Evolutionary conservation across 306 rosid species (phyloP).

Genomic region (Rosa rugosa): DNA sequence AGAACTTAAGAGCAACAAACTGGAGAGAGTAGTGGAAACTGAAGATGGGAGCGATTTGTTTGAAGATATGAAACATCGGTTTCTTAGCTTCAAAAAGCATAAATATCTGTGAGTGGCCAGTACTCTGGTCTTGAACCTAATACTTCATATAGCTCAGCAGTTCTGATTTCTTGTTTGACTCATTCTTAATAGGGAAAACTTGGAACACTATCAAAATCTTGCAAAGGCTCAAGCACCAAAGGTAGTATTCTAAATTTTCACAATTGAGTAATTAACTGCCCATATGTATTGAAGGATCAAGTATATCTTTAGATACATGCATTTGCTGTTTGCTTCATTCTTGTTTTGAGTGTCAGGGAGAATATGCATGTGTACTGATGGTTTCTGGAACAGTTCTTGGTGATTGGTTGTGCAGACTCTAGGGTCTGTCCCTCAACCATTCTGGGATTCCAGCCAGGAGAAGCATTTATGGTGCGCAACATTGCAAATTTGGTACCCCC

Average conservation of each 20-base stretch:
- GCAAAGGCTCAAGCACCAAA: constrained; percentile 82
- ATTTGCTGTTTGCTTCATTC: constrained; percentile 12
- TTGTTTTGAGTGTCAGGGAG: constrained; percentile 11
- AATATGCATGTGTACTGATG: constrained; percentile 39
- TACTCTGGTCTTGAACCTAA: constrained; percentile 17
- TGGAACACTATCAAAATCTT: constrained; percentile 68
- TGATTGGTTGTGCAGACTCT: constrained; percentile 98
- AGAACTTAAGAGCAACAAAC: constrained; percentile 43
- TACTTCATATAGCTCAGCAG: background rate
- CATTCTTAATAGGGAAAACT: constrained; percentile 51
- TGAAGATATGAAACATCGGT: constrained; percentile 63
- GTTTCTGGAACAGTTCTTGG: constrained; percentile 78
- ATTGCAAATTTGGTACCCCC: constrained; percentile 91
- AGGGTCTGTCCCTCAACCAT: constrained; percentile 89
- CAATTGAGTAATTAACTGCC: background rate
- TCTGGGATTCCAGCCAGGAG: constrained; percentile 95
- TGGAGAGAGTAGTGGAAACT: constrained; percentile 37
- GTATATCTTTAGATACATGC: constrained; percentile 17
- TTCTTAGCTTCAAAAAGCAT: constrained; percentile 66
- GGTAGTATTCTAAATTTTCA: constrained; percentile 36
- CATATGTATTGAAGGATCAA: background rate
- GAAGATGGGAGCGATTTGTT: constrained; percentile 50
- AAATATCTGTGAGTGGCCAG: constrained; percentile 61
- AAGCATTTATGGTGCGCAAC: constrained; percentile 83
- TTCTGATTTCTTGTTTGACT: constrained; percentile 22